A percentile compares a stretch with the other conserved stretches of the same genome.
Evolutionary conservation across 2,329 filamentous ascomycete species (phyloP).

Genomic region (Botrytis porri): DNA sequence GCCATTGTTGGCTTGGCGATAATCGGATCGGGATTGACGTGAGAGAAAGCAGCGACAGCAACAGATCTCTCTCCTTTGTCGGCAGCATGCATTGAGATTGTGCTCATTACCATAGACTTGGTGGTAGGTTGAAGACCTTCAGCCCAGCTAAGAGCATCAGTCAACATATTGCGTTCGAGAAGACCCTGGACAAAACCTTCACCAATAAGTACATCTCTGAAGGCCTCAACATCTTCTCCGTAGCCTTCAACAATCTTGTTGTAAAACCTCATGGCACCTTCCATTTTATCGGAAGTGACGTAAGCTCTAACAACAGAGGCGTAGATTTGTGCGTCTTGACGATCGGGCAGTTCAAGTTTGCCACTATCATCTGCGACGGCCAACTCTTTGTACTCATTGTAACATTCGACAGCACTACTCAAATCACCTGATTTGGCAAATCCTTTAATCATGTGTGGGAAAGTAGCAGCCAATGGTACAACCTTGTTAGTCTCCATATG

Average conservation of each 20-base stretch:
- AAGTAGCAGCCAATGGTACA: constrained; percentile 74
- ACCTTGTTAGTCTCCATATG: constrained; percentile 83
- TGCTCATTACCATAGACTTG: constrained; percentile 62
- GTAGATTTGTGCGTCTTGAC: constrained; percentile 82
- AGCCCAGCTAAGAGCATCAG: constrained; percentile 72
- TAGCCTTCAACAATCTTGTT: constrained; percentile 69
- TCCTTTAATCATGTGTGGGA: constrained; percentile 91
- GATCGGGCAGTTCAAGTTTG: constrained; percentile 62
- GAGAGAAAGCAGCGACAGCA: constrained; percentile 64
- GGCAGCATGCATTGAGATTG: constrained; percentile 74
- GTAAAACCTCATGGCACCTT: constrained; percentile 82
- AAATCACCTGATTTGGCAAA: constrained; percentile 81
- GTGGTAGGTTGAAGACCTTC: constrained; percentile 58
- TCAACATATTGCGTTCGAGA: constrained; percentile 65
- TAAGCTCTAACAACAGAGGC: constrained; percentile 91
- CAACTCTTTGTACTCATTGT: constrained; percentile 87
- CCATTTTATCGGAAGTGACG: constrained; percentile 72
- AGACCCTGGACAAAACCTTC: constrained; percentile 78
- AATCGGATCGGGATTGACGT: constrained; percentile 51
- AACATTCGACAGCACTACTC: constrained; percentile 85
- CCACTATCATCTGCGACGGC: constrained; percentile 83
- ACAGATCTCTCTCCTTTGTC: constrained; percentile 70
- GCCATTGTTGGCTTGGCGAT: constrained; percentile 66
- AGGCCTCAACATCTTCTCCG: constrained; percentile 54
- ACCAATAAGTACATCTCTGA: constrained; percentile 70